Base-by-base conservation (phyloP, 2,329 filamentous ascomycete species). In the Podosphaera fusca region DNA sequence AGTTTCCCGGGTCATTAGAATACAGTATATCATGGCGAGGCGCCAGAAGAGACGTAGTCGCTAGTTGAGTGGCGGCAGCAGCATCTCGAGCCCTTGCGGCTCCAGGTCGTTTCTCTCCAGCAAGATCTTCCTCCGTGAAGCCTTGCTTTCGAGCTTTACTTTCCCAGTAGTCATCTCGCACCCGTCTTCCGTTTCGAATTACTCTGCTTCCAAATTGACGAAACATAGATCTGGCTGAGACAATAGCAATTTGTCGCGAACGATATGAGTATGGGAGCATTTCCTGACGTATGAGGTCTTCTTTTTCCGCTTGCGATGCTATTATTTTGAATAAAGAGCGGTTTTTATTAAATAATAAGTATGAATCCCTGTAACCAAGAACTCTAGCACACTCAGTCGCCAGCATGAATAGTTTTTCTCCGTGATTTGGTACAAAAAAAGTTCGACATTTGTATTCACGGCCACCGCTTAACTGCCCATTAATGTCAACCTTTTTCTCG, bases 151-250 rank as follows among this genome's bases (percentile, higher is more conserved):
- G 79, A 6, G 92, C 92, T 71, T 96, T 96, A 66, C 84, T 86
- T 70, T 96, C 92, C 92, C 92, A 98, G 70, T 98, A 98, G 68
- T 98, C 92, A 70, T 98, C 92, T 55, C 92, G 83, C 47, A 98
- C 92, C 58, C 92, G 78, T 60, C 90, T 79, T 38, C 92, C 92
- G 65, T 89, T 86, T 40, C 85, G 81, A 61, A 98, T 92, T 56
- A 98, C 84, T 61, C 92, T 80, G 69, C 89, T 95, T 54, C 92
- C 92, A 69, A 98, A 98, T 69, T 98, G 92, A 49, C 92, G 82
- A 70, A 96, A 98, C 92, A 98, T 98, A 64, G 90, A 96, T 61
- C 87, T 82, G 35, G 92, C 92, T 0, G 92, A 96, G 49, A 98
- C 92, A 60, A 98, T 95, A 55, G 92, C 92, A 63, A 98, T 98